Conservation (phyloP, 2,329 filamentous ascomycete genomes). For the Fusarium keratoplasticum region DNA sequence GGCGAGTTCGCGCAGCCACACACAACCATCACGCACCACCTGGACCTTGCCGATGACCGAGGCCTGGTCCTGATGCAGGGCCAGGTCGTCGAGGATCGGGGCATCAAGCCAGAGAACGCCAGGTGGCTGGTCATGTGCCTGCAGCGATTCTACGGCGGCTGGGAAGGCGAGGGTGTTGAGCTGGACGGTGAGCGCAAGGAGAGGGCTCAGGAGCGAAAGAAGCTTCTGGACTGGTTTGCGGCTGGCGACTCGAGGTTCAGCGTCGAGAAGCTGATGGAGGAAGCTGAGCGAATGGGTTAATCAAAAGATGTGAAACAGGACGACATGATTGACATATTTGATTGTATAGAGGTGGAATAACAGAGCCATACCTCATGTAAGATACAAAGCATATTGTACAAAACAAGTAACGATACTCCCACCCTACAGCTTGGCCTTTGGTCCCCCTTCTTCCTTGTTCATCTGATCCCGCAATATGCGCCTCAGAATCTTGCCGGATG, state of each 20-base stretch:
- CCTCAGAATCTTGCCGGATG: conserved; percentile 62
- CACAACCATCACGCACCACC: conserved; percentile 92
- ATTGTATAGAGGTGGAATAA: neutral
- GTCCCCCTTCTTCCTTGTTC: conserved; percentile 47
- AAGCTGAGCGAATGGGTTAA: conserved; percentile 82
- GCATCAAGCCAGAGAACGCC: conserved; percentile 83
- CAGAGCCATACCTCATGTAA: conserved; percentile 21
- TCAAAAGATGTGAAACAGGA: neutral
- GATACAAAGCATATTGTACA: conserved; percentile 22
- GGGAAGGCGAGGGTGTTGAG: conserved; percentile 59
- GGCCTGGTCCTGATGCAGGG: conserved; percentile 90
- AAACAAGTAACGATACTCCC: neutral
- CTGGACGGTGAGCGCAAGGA: conserved; percentile 59
- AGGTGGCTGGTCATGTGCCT: conserved; percentile 91
- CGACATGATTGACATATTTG: neutral
- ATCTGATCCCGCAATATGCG: conserved; percentile 61
- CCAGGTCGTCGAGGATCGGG: conserved; percentile 78
- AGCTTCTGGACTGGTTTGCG: conserved; percentile 84
- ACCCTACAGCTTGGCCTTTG: conserved; percentile 52
- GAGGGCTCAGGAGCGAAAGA: conserved; percentile 71
- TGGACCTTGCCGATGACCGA: conserved; percentile 79
- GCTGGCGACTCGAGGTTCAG: conserved; percentile 82
- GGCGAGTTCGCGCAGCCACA: conserved; percentile 93
- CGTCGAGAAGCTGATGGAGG: conserved; percentile 86
- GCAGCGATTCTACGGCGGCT: conserved; percentile 89